Base-by-base conservation (phyloP, 768 basidiomycete species). In the Gelatoporia subvermispora region DNA sequence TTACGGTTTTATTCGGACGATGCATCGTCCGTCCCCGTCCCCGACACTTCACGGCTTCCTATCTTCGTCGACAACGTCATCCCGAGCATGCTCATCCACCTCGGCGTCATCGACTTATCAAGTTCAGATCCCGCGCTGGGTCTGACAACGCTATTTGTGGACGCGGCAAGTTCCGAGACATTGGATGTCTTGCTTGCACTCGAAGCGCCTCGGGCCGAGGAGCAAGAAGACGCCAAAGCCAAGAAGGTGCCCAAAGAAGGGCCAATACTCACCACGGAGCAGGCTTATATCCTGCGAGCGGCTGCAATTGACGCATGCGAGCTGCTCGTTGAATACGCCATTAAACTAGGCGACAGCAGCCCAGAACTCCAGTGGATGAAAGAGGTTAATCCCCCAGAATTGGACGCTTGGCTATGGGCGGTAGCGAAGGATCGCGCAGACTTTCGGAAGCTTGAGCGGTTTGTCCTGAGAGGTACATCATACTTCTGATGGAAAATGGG, bases 361-460 rank as follows among this genome's bases (percentile, higher is more conserved):
- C 36, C 60, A 34, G 68, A 61, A 31, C 54, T 70, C 17, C 58
- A 61, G 20, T 84, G 82, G 82, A 57, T 87, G 54, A 75, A 68
- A 47, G 66, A 70, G 3, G 70, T 93, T 31, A 79, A 71, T 0
- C 66, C 81, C 22, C 80, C 83, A 3, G 73, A 79, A 39, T 52
- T 91, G 50, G 84, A 91, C 59, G 77, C 76, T 58, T 93, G 88
- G 87, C 63, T 92, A n/a, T 88, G 89, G 86, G 73, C 80, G 25
- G 77, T 88, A 4, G 87, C 86, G 34, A 91, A 93, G 61, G 88
- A 89, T 56, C 71, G 87, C 53, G 55, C 67, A 24, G 88, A 89
- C 63, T 90, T 89, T 59, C 71, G 85, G 43, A 66, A 66, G 42
- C 69, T 92, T 35, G 72, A 73, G 55, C 70, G 89, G 54, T 86